phyloP scores from a whole-genome alignment of 177 flowering plant genomes.

The Vitis hybrid region DNA sequence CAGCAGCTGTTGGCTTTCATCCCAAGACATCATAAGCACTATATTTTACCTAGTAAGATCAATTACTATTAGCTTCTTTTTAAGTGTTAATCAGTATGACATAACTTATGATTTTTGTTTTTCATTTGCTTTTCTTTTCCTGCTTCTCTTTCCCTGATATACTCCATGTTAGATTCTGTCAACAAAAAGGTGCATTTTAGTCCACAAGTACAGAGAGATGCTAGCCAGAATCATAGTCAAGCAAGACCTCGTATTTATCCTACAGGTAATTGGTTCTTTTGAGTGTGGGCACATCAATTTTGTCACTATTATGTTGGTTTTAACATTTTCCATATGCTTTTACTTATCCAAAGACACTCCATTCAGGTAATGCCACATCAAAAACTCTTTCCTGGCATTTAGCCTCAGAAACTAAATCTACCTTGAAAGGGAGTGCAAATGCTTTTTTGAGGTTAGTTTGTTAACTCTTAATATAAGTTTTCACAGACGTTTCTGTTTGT shows the following conservation, averaged over 20 bases:
- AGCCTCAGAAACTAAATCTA: conserved; percentile 73
- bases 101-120: neutral
- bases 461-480: neutral
- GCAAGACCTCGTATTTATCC: conserved; percentile 58
- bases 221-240: conserved; percentile 49
- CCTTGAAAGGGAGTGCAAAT: conserved; percentile 44
- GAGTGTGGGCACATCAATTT: neutral
- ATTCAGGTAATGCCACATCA: conserved; percentile 57
- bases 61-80: neutral
- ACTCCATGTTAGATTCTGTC: conserved; percentile 52
- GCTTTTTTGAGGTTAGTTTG: conserved; percentile 40
- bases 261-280: conserved; percentile 47
- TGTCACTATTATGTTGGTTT: neutral
- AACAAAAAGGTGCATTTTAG: conserved; percentile 80
- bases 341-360: conserved; percentile 9
- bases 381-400: conserved; percentile 95
- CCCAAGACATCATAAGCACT: conserved; percentile 94
- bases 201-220: conserved; percentile 55
- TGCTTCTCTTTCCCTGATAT: neutral
- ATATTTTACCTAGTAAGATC: conserved; percentile 66
- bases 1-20: conserved; percentile 71
- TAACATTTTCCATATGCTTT: neutral
- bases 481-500: neutral
- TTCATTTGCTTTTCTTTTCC: neutral
- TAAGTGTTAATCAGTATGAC: neutral